Conservation (phyloP, 805 yeast genomes). For the Kuraishia borneana region DNA sequence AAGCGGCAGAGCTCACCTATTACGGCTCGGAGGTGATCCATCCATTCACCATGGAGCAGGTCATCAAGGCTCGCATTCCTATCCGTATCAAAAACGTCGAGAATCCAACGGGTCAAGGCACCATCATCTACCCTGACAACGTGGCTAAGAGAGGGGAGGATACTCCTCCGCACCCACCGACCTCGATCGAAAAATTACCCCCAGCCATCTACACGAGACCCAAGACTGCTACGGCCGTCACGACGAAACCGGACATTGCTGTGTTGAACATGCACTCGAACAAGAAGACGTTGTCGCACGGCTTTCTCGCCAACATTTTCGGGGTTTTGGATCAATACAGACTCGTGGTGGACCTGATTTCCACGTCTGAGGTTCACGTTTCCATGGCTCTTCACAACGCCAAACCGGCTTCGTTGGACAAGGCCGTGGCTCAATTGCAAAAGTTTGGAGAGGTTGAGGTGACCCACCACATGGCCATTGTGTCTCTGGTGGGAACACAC, state of each 20-base stretch:
- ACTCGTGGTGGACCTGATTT: slow-evolving; percentile 88
- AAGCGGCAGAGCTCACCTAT: slow-evolving; percentile 95
- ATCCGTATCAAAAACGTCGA: slow-evolving; percentile 93
- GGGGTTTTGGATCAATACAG: slow-evolving; percentile 73
- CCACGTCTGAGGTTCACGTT: slow-evolving; percentile 96
- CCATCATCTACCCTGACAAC: slow-evolving; percentile 88
- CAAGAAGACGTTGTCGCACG: slow-evolving; percentile 86
- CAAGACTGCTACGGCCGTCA: slow-evolving; percentile 88
- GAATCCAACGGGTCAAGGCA: slow-evolving; percentile 88
- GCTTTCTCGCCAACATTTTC: slow-evolving; percentile 86
- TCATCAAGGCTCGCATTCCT: slow-evolving; percentile 89
- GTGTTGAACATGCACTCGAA: slow-evolving; percentile 92
- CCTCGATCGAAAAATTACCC: slow-evolving; percentile 44
- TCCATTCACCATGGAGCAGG: slow-evolving; percentile 99
- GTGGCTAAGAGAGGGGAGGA: slow-evolving; percentile 74
- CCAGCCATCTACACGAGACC: slow-evolving; percentile 26
- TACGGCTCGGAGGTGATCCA: slow-evolving; percentile 98
- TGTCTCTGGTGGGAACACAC: slow-evolving; percentile 91
- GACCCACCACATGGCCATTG: slow-evolving; percentile 78
- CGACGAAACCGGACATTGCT: slow-evolving; percentile 85
- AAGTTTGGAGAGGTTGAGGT: slow-evolving; percentile 84
- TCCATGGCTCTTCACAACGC: slow-evolving; percentile 92
- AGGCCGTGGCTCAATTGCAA: slow-evolving; percentile 69
- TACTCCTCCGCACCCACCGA: slow-evolving; percentile 95
- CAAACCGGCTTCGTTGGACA: slow-evolving; percentile 50